Evolutionary conservation across 2,329 filamentous ascomycete species (phyloP).

Genomic region (Fusarium compactum): DNA sequence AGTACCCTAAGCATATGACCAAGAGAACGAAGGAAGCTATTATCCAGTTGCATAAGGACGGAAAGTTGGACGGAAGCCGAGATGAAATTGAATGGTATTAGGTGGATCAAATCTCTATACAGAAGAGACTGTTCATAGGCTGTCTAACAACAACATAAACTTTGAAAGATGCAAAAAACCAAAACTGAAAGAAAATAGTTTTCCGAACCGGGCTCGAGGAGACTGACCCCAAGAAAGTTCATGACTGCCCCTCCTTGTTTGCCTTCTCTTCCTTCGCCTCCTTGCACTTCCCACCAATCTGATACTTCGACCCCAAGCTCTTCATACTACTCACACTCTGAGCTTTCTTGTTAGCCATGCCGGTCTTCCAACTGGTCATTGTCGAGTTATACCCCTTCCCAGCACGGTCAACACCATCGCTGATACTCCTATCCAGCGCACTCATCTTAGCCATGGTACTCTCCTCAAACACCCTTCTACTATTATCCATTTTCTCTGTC

Average conservation of each 20-base stretch:
- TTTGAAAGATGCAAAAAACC: background rate
- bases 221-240: rapidly evolving
- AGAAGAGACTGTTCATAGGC: background rate
- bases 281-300: background rate
- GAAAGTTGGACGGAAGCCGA: conserved; percentile 17
- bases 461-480: conserved; percentile 23
- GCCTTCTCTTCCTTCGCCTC: background rate
- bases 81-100: conserved; percentile 33
- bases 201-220: background rate
- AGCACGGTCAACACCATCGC: conserved; percentile 6
- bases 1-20: conserved; percentile 26
- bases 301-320: conserved; percentile 1
- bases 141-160: background rate
- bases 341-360: conserved; percentile 8
- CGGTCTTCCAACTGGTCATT: conserved; percentile 6
- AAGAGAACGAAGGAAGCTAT: conserved; percentile 30
- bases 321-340: conserved; percentile 20
- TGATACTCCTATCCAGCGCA: conserved; percentile 18
- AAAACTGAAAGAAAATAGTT: background rate
- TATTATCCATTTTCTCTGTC: conserved; percentile 1
- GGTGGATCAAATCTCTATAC: background rate
- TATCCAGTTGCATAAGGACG: conserved; percentile 1
- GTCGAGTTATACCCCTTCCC: conserved; percentile 8
- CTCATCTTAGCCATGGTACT: conserved; percentile 1
- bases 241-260: rapidly evolving